These are phyloP conservation scores for Closterium sp. DNA, from an alignment of 139 green algal genomes.

Conservation along the genomic window DNA sequence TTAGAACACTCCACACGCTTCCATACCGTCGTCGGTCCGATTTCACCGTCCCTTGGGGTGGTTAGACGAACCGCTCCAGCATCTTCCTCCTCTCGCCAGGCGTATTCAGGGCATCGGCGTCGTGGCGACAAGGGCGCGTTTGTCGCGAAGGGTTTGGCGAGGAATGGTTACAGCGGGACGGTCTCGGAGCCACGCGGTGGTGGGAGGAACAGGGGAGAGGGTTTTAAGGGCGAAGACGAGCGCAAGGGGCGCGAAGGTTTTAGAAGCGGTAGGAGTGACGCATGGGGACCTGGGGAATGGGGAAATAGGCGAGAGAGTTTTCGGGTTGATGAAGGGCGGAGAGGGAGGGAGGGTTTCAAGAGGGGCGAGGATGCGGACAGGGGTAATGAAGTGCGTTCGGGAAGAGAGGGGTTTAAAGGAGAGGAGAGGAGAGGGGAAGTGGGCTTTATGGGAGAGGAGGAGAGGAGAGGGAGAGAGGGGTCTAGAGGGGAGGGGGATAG, in stretches of 20 bases:
- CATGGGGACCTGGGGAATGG: not conserved
- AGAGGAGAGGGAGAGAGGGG: not conserved
- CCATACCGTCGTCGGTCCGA: too few relatives aligned
- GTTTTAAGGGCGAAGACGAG: not conserved
- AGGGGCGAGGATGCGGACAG: not conserved
- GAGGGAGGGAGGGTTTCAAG: not conserved
- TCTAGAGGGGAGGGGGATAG: not conserved
- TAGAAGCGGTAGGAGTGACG: not conserved
- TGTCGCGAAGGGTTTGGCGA: not conserved
- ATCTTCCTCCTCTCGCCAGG: too few relatives aligned
- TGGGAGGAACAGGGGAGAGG: not conserved
- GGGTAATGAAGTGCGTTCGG: not conserved
- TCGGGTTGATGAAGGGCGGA: not conserved
- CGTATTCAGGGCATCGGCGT: too few relatives aligned
- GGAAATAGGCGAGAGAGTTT: not conserved
- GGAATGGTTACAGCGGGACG: not conserved
- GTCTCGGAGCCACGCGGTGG: not conserved
- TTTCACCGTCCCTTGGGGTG: too few relatives aligned
- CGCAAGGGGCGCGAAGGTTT: not conserved
- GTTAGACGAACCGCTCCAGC: too few relatives aligned
- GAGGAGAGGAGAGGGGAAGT: not conserved
- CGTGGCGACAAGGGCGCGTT: not conserved
- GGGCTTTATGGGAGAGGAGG: too few relatives aligned
- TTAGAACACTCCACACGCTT: too few relatives aligned
- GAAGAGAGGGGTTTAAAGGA: not conserved